Evolutionary conservation across 192 early-diverging fungal genomes (phyloP).

Genomic region (Geranomyces variabilis): DNA sequence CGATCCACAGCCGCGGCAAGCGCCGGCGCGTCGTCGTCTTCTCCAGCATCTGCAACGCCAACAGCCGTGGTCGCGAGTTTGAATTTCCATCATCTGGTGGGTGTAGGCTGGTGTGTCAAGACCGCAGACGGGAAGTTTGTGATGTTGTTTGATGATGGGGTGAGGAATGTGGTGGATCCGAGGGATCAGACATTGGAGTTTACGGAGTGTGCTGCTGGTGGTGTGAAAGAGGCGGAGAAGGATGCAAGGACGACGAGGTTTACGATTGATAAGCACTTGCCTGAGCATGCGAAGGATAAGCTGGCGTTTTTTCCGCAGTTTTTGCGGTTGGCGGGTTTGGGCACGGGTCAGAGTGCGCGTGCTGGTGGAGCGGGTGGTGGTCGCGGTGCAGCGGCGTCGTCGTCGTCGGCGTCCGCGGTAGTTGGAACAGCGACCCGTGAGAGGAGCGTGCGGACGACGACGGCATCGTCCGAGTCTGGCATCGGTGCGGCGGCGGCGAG

Average conservation of each 20-base stretch:
- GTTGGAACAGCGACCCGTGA: no score
- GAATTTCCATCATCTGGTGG: slow-evolving; percentile 16
- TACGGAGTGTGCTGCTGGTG: slow-evolving; percentile 7
- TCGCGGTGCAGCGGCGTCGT: no score
- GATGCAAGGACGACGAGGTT: slow-evolving; percentile 10
- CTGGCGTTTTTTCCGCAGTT: slow-evolving; percentile 52
- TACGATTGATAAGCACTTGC: slow-evolving; percentile 46
- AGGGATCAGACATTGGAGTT: slow-evolving; percentile 45
- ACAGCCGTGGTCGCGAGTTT: background rate
- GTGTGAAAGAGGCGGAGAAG: no score
- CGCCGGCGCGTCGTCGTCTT: background rate
- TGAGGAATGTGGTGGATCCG: slow-evolving; percentile 42
- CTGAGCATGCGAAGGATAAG: slow-evolving; percentile 43
- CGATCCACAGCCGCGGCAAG: no score
- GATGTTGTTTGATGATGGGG: slow-evolving; percentile 59
- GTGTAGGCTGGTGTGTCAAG: slow-evolving; percentile 56
- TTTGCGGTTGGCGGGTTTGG: slow-evolving; percentile 33
- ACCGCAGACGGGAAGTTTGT: slow-evolving; percentile 37
- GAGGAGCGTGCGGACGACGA: no score
- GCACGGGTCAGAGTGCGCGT: background rate
- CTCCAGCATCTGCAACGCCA: background rate
- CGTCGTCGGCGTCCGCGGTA: no score
- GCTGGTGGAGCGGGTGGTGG: no score
- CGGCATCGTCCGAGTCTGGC: no score
- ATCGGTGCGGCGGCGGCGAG: no score